Conservation (phyloP, 805 yeast genomes). For the Candida parachauliodes region DNA sequence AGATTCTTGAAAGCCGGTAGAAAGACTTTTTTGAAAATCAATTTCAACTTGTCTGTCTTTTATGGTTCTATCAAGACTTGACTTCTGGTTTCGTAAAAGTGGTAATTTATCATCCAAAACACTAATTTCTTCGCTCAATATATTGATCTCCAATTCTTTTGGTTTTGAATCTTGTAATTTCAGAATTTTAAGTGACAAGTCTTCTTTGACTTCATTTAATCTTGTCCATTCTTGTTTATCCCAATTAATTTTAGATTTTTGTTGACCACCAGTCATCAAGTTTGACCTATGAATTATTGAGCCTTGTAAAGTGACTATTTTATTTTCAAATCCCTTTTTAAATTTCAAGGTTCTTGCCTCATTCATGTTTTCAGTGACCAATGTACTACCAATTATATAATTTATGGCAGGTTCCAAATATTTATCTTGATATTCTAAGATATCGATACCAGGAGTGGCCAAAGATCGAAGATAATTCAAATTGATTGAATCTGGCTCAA, state of each 20-base stretch:
- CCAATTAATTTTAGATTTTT: conserved; percentile 52
- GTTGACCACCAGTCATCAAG: conserved; percentile 86
- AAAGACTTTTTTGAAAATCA: conserved; percentile 38
- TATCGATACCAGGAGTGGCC: conserved; percentile 71
- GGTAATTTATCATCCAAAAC: conserved; percentile 40
- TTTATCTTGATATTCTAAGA: conserved; percentile 62
- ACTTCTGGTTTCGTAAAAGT: conserved; percentile 40
- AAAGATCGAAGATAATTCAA: conserved; percentile 52
- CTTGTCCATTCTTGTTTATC: conserved; percentile 63
- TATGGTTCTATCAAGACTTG: conserved; percentile 42
- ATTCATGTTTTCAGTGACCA: conserved; percentile 69
- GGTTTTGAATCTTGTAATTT: conserved; percentile 46
- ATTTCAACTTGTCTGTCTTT: conserved; percentile 49
- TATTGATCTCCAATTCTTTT: conserved; percentile 54
- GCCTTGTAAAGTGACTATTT: conserved; percentile 80
- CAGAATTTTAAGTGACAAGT: conserved; percentile 48
- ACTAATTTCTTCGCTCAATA: conserved; percentile 46
- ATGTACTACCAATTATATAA: conserved; percentile 73
- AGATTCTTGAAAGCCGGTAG: conserved; percentile 18
- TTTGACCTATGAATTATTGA: conserved; percentile 81
- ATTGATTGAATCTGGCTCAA: conserved; percentile 50
- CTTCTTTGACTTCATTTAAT: conserved; percentile 49
- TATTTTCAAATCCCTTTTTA: conserved; percentile 47
- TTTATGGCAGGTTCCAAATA: conserved; percentile 72
- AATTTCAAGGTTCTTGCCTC: conserved; percentile 73